Evolutionary conservation across 768 basidiomycete species (phyloP), one percentile per base, ranked within the genome.

Genomic region (Wakefieldia striispora): DNA sequence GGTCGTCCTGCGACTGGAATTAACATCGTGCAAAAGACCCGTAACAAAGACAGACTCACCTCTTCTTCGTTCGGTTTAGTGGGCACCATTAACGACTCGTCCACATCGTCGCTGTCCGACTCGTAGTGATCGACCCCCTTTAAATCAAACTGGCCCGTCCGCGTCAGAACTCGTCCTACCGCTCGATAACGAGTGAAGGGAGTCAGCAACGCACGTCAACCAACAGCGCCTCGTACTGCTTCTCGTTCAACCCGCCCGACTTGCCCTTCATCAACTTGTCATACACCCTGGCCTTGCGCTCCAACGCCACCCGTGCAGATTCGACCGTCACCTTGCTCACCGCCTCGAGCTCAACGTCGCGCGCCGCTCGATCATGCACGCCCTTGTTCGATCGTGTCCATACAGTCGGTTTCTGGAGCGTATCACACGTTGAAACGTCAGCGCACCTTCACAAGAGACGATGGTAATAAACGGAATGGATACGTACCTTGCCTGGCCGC

Each of bases 301-400:
- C 86, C 31, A 93, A 69, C 2, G 77, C 77, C 2, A 83, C 83
- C 13, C 82, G 81, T 16, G 85, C 84, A 1, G 82, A 81, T 47
- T 93, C 90, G 11, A 88, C 65, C 0, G 86, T 88, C 16, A 83
- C 82, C 58, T 74, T 80, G 69, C 80, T 83, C 49, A 88, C 70
- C 33, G 71, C 81, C 55, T 90, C 88, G 2, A 84, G 74, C 59
- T 90, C 86, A 7, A 82, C 62, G 67, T 93, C 91, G 26, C 83
- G 78, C 17, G 73, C 70, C 0, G 82, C 81, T 1, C 91, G 81
- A 6, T 67, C 69, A 3, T 77, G 63, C 17, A 93, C 82, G 14
- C 89, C 91, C 63, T 83, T 84, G 59, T 92, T 92, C 43, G 82
- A 80, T 31, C 80, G 81, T 4, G 77, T 70, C 91, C 91, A 94